Evolutionary conservation across 768 basidiomycete species (phyloP), one percentile per base, ranked within the genome.

Genomic region (Mycena filopes): DNA sequence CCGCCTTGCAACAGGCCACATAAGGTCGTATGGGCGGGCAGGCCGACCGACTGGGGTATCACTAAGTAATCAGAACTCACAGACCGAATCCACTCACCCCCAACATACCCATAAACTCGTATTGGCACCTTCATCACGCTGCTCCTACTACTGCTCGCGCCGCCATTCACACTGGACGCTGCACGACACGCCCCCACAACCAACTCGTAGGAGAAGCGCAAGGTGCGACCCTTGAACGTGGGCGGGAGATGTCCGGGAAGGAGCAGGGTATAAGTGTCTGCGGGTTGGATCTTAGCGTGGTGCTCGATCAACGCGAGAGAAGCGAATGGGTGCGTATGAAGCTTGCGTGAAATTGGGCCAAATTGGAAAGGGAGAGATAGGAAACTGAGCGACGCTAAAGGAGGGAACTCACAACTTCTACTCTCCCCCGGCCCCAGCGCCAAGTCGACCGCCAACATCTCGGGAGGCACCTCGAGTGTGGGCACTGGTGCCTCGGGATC

Each of bases 111-210:
- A 78, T 98, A 98, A 7, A 99, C 83, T 25, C 95, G 81, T 47
- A 99, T 90, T 0, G 97, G 97, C 1, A 99, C 91, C 54, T 92
- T 93, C 91, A 97, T 94, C 3, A 96, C 86, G 70, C 86, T 87
- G 77, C 80, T 46, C 80, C 81, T 15, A 75, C 72, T 26, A 82
- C 74, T 11, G 71, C 54, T 50, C 77, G n/a, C n/a, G n/a, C n/a
- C n/a, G n/a, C 72, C 62, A 78, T 71, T 36, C 54, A 77, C 71
- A 40, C 74, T 71, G 36, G 79, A 66, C 11, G 81, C 80, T 15
- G 91, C 87, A 15, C 93, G 85, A 76, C 92, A 96, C 0, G 93
- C 90, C 1, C 96, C 96, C 2, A 99, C 85, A n/a, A 92, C 83
- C 15, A 99, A 86, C 68, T 96, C 90, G 73, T 99, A 99, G 4